These are phyloP conservation scores for Myxozyma kluyveri DNA, from an alignment of 805 yeast genomes.

Conservation along the genomic window DNA sequence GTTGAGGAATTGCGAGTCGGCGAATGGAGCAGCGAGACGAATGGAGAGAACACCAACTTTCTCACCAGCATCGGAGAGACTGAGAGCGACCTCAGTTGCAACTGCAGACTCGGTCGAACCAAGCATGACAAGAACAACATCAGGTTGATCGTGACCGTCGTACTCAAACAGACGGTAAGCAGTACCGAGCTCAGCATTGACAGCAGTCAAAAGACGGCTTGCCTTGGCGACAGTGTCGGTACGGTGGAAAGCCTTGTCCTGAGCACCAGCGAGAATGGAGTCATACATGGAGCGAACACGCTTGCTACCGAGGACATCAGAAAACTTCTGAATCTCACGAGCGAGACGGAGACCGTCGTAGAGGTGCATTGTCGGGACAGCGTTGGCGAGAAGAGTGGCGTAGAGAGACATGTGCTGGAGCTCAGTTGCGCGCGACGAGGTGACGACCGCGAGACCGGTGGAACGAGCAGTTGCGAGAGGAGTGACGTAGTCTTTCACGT, in stretches of 20 bases:
- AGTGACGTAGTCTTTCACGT: constrained; percentile 62
- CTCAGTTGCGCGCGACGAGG: constrained; percentile 62
- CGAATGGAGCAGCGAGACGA: constrained; percentile 80
- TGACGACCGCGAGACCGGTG: constrained; percentile 63
- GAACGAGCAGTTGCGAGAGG: constrained; percentile 61
- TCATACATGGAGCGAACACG: constrained; percentile 29
- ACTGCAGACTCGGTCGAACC: constrained; percentile 67
- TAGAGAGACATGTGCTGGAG: constrained; percentile 66
- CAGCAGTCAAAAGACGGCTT: constrained; percentile 41
- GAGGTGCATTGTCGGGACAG: constrained; percentile 63
- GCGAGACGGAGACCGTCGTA: constrained; percentile 75
- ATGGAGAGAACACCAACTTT: constrained; percentile 66
- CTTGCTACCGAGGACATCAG: constrained; percentile 41
- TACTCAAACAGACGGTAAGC: constrained; percentile 64
- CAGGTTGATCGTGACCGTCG: constrained; percentile 59
- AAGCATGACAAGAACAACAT: constrained; percentile 75
- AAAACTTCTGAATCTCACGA: constrained; percentile 45
- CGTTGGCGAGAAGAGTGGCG: constrained; percentile 55
- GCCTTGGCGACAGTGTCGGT: constrained; percentile 26
- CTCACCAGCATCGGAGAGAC: constrained; percentile 38
- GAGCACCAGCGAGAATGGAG: constrained; percentile 5
- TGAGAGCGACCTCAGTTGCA: constrained; percentile 47
- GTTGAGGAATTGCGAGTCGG: constrained; percentile 55
- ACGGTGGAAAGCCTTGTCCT: constrained; percentile 15
- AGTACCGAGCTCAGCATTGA: constrained; percentile 57